Conservation (phyloP, 352 stramenopile genomes). For the Globisporangium splendens region DNA sequence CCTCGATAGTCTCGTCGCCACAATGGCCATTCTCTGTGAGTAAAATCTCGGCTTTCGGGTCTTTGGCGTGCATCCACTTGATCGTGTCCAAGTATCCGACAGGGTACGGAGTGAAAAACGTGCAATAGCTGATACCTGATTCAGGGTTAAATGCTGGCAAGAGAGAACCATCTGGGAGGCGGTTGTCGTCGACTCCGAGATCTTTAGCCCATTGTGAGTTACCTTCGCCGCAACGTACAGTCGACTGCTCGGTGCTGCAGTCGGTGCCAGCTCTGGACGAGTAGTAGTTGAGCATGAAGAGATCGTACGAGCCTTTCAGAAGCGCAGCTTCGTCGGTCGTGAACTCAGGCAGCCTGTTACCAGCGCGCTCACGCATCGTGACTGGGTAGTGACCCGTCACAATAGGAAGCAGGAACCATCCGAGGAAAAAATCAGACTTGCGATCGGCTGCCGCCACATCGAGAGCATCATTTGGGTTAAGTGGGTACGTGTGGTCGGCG, state of each 20-base stretch:
- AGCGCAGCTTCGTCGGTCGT: slow-evolving; percentile 63
- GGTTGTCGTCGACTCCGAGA: slow-evolving; percentile 45
- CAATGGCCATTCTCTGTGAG: slow-evolving; percentile 71
- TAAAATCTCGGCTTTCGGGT: slow-evolving; percentile 42
- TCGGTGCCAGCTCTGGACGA: slow-evolving; percentile 46
- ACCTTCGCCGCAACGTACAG: slow-evolving; percentile 23
- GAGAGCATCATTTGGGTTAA: slow-evolving; percentile 46
- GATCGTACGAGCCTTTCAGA: slow-evolving; percentile 87
- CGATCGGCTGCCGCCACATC: slow-evolving; percentile 68
- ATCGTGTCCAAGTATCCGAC: slow-evolving; percentile 55
- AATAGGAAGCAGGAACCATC: slow-evolving; percentile 92
- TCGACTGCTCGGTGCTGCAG: slow-evolving; percentile 31
- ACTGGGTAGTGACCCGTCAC: slow-evolving; percentile 89
- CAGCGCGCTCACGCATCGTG: slow-evolving; percentile 83
- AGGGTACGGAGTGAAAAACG: slow-evolving; percentile 39
- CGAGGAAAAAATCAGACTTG: slow-evolving; percentile 89
- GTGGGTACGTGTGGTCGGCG: slow-evolving; percentile 67
- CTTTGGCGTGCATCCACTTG: slow-evolving; percentile 60
- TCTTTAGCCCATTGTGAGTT: slow-evolving; percentile 39
- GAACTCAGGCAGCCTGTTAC: slow-evolving; percentile 84
- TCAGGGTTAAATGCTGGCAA: slow-evolving; percentile 13
- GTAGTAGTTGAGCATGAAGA: slow-evolving; percentile 96
- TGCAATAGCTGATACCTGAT: slow-evolving; percentile 23
- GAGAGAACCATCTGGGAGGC: slow-evolving; percentile 51
- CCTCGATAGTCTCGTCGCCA: slow-evolving; percentile 42